phyloP scores from a whole-genome alignment of 176 grass and related monocot species.

The Rhynchospora tenuis region DNA sequence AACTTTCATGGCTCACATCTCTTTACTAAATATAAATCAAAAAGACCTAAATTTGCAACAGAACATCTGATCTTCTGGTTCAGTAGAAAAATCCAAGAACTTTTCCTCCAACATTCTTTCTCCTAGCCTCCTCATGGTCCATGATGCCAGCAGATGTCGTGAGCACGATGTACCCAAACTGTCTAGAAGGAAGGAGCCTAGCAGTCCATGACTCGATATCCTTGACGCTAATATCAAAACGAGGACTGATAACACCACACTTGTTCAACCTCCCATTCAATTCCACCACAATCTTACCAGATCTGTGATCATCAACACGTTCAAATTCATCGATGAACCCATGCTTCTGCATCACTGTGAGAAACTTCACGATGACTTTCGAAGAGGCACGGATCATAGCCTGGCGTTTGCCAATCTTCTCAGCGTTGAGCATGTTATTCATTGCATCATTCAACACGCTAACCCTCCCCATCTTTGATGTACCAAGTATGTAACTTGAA shows the following conservation, averaged over 20 bases:
- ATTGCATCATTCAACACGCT: too few relatives aligned
- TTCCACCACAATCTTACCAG: slow-evolving; percentile 22
- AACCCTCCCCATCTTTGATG: too few relatives aligned
- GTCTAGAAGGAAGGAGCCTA: slow-evolving; percentile 12
- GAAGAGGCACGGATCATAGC: slow-evolving; percentile 18
- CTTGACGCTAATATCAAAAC: slow-evolving; percentile 28
- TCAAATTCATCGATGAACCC: slow-evolving; percentile 27
- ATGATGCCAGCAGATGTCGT: slow-evolving; percentile 3
- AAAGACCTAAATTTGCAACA: too few relatives aligned
- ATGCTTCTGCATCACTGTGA: slow-evolving; percentile 37
- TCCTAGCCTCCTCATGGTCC: slow-evolving; percentile 24
- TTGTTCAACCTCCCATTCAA: slow-evolving; percentile 30
- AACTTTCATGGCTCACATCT: too few relatives aligned
- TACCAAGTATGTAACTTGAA: too few relatives aligned
- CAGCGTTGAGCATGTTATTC: too few relatives aligned
- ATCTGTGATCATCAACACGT: slow-evolving; percentile 28
- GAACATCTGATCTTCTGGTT: neutral
- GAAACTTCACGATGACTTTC: slow-evolving; percentile 32
- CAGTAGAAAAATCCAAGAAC: slow-evolving; percentile 15
- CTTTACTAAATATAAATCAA: too few relatives aligned
- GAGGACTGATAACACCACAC: slow-evolving; percentile 15
- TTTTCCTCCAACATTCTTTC: slow-evolving; percentile 18
- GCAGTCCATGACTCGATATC: slow-evolving; percentile 31
- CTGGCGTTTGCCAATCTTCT: neutral
- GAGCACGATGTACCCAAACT: slow-evolving; percentile 20